phyloP scores from a whole-genome alignment of 768 basidiomycete species.

The Macrolepiota fuliginosa region DNA sequence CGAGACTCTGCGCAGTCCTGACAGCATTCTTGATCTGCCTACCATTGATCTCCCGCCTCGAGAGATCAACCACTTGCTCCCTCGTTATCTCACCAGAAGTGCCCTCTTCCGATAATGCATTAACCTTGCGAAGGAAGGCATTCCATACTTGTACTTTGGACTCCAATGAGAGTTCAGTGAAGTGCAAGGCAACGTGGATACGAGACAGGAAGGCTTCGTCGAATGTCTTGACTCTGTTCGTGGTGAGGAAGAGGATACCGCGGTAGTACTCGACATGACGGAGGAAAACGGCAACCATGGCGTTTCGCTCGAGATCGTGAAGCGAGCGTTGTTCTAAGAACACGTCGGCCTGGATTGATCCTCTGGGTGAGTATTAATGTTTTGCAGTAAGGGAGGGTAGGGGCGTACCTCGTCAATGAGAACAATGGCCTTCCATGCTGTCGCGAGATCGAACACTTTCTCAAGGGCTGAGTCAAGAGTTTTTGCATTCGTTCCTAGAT shows the following conservation, averaged over 20 bases:
- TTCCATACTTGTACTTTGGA: constrained; percentile 62
- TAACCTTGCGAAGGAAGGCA: constrained; percentile 53
- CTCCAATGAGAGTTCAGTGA: constrained; percentile 50
- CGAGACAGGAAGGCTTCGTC: constrained; percentile 70
- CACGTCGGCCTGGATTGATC: constrained; percentile 51
- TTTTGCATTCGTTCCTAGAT: constrained; percentile 46
- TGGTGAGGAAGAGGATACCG: constrained; percentile 56
- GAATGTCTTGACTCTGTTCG: constrained; percentile 56
- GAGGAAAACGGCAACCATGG: constrained; percentile 70
- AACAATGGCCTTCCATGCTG: constrained; percentile 59
- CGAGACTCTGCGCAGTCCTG: constrained; percentile 61
- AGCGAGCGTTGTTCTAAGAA: constrained; percentile 70
- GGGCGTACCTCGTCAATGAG: constrained; percentile 47
- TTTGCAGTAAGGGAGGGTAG: too few species aligned
- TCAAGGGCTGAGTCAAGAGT: constrained; percentile 43
- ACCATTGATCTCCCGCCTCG: constrained; percentile 55
- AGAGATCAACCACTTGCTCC: constrained; percentile 44
- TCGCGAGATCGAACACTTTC: constrained; percentile 49
- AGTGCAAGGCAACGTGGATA: constrained; percentile 66
- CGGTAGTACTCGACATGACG: constrained; percentile 58
- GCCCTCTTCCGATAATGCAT: constrained; percentile 25
- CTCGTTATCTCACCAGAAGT: constrained; percentile 25
- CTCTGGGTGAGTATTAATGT: too few species aligned
- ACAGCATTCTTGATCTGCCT: constrained; percentile 71
- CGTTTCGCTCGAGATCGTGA: constrained; percentile 64